These are phyloP conservation scores for Talaromyces stipitatus DNA, from an alignment of 495 filamentous ascomycete species.

Conservation along the genomic window DNA sequence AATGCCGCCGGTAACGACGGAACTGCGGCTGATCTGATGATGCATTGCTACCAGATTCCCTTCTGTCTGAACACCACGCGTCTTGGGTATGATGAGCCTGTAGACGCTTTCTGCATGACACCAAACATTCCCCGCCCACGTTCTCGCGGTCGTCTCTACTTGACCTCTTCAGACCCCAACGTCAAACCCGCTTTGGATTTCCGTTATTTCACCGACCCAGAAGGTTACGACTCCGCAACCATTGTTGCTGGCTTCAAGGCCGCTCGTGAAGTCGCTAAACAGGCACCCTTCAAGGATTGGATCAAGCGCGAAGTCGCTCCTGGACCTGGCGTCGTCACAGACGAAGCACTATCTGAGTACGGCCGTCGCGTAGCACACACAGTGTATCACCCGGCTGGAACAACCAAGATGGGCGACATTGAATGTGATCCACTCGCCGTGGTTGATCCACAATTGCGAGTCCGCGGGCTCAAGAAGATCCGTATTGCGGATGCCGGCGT, in stretches of 20 bases:
- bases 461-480: conserved; percentile 49
- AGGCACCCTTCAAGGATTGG: conserved; percentile 70
- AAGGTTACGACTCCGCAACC: conserved; percentile 75
- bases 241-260: conserved; percentile 70
- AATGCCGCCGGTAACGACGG: conserved; percentile 60
- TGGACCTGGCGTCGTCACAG: conserved; percentile 56
- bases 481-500: conserved; percentile 62
- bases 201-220: conserved; percentile 79
- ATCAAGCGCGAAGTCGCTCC: conserved; percentile 74
- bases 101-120: conserved; percentile 85
- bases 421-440: conserved; percentile 55
- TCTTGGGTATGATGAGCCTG: conserved; percentile 65
- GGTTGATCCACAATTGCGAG: conserved; percentile 49
- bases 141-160: conserved; percentile 64
- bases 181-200: conserved; percentile 80
- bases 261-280: conserved; percentile 60
- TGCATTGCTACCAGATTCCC: conserved; percentile 88
- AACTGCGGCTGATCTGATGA: conserved; percentile 72
- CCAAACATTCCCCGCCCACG: conserved; percentile 80
- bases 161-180: conserved; percentile 60
- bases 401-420: conserved; percentile 77
- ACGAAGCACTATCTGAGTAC: conserved; percentile 69
- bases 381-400: conserved; percentile 80
- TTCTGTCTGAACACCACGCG: conserved; percentile 65
- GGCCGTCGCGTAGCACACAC: conserved; percentile 70